A percentile compares a stretch with the other conserved stretches of the same genome.
These are phyloP conservation scores for Mercurialis annua DNA, from an alignment of 345 rosid species.

Conservation along the genomic window DNA sequence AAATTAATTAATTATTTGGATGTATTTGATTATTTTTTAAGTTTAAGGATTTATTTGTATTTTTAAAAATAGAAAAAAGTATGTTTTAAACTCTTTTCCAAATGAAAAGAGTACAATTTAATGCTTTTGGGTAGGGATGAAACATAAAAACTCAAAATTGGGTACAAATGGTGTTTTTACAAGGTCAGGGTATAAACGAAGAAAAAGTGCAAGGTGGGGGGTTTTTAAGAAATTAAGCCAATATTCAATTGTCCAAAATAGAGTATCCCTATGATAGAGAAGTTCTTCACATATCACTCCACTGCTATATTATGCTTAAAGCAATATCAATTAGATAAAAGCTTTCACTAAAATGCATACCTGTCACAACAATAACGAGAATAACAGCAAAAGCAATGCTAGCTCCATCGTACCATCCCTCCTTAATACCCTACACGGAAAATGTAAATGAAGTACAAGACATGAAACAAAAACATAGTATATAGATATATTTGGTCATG, in stretches of 20 bases:
- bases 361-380: constrained; percentile 94
- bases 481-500: not conserved
- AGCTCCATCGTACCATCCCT: constrained; percentile 99
- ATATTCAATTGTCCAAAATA: not conserved
- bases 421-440: constrained; percentile 56
- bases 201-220: too few species aligned
- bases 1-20: too few species aligned
- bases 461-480: not conserved
- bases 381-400: constrained; percentile 97
- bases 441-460: not conserved
- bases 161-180: too few species aligned
- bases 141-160: too few species aligned
- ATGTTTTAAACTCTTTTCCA: too few species aligned
- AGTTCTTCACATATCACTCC: not conserved
- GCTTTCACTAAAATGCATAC: constrained; percentile 31
- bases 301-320: not conserved
- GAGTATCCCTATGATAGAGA: not conserved
- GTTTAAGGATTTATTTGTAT: too few species aligned
- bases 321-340: not conserved
- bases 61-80: too few species aligned
- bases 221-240: too few species aligned
- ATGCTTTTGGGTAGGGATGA: too few species aligned
- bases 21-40: too few species aligned
- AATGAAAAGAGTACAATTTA: too few species aligned
- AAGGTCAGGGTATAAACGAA: too few species aligned